A percentile compares a stretch with the other conserved stretches of the same genome.
These are phyloP conservation scores for Sistotremastrum suecicum DNA, from an alignment of 768 basidiomycete species.

Conservation along the genomic window DNA sequence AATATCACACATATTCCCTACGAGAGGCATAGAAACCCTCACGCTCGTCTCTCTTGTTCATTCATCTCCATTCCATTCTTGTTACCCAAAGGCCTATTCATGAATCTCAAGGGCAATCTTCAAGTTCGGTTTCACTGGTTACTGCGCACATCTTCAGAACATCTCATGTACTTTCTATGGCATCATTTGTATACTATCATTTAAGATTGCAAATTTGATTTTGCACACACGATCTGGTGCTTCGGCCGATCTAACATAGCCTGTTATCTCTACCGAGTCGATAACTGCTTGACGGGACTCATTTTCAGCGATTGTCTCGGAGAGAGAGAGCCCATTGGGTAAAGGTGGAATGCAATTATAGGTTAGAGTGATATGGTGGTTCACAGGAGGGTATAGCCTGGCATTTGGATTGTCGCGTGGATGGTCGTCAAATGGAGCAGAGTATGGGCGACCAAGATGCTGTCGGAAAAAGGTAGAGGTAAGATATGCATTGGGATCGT, in stretches of 20 bases:
- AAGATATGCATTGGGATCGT: slow-evolving; percentile 3
- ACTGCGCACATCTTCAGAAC: too few species aligned
- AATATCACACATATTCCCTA: slow-evolving; percentile 37
- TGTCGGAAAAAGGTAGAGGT: slow-evolving; percentile 29
- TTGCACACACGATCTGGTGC: too few species aligned
- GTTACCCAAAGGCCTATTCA: neutral
- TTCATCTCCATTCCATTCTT: neutral
- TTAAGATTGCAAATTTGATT: too few species aligned
- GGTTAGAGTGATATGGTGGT: slow-evolving; percentile 27
- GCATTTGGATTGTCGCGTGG: slow-evolving; percentile 1
- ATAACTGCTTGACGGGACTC: too few species aligned
- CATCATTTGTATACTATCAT: too few species aligned
- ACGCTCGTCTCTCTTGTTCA: neutral
- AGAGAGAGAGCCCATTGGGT: too few species aligned
- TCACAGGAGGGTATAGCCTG: slow-evolving; percentile 17
- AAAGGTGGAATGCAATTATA: slow-evolving; percentile 9
- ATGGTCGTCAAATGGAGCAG: slow-evolving; percentile 16
- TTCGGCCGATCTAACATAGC: too few species aligned
- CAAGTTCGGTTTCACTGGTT: neutral
- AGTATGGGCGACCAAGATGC: slow-evolving; percentile 33
- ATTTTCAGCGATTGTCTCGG: too few species aligned
- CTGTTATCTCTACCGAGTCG: too few species aligned
- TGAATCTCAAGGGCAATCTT: neutral
- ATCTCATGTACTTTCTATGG: too few species aligned
- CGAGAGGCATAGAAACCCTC: neutral